Base-by-base conservation (phyloP, 495 filamentous ascomycete genomes). In the Neurospora hispaniola region DNA sequence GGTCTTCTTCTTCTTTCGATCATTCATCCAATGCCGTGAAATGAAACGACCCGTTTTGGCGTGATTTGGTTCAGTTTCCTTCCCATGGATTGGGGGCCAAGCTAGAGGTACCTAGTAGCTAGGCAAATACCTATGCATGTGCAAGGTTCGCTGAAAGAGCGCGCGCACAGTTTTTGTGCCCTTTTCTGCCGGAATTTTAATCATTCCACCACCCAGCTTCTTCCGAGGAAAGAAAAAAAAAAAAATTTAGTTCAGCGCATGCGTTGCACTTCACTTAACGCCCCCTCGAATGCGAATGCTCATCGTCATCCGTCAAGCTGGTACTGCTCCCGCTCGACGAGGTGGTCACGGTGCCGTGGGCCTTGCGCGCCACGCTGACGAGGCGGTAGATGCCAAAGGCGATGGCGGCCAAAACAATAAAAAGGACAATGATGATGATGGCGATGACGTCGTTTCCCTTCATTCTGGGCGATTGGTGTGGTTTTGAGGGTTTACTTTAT, bases 371-470 rank as follows among this genome's bases (percentile, higher is more conserved):
- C 5, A 86, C 74, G 75, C 80, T 83, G 75, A 88, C 86, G 35
- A 89, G 81, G 69, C 81, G 80, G 79, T 89, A 93, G 83, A 93
- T 93, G 71, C 85, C 87, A 78, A 90, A 91, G 48, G 87, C 90
- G 74, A 90, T 89, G 73, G 89, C 81, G 54, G 89, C 90, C 38
- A 94, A 88, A 66, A 93, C 79, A 80, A 93, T 80, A 82, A 93
- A 93, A 74, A 94, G 87, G 48, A 93, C 76, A 82, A 94, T 93
- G 81, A 94, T 90, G 82, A 94, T 94, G 80, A 94, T 87, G 42
- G 91, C 92, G 81, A 94, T 92, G 79, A 90, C 87, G 82, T 92
- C 87, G 88, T 94, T 94, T 84, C 89, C 82, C 81, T 92, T 83
- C 74, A 90, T 86, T 84, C 84, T 90, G 70, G 71, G 73, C 69